phyloP scores from a whole-genome alignment of 2,329 filamentous ascomycete genomes.

The Alternaria triticina region DNA sequence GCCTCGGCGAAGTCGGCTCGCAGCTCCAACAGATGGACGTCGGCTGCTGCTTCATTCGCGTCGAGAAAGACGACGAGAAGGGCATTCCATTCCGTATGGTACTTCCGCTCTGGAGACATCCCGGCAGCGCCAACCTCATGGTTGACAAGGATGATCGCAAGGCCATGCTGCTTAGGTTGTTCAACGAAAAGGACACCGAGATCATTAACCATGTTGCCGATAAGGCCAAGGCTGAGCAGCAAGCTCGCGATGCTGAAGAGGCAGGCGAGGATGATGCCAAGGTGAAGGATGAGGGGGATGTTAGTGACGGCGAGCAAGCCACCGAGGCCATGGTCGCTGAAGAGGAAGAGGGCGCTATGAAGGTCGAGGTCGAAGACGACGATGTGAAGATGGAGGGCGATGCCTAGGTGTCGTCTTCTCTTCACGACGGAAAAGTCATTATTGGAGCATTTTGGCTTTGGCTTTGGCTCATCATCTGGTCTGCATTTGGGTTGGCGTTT shows the following conservation, averaged over 20 bases:
- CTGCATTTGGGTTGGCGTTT: constrained; percentile 14
- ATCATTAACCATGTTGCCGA: constrained; percentile 56
- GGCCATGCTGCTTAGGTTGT: constrained; percentile 90
- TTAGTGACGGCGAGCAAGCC: constrained; percentile 5
- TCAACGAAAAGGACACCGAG: constrained; percentile 85
- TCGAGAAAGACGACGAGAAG: constrained; percentile 75
- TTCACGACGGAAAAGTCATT: not conserved
- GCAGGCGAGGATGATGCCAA: constrained; percentile 15
- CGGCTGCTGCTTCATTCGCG: constrained; percentile 86
- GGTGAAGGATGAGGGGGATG: constrained; percentile 5
- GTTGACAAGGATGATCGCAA: constrained; percentile 93
- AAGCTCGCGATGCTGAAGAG: constrained; percentile 24
- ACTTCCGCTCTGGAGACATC: constrained; percentile 90
- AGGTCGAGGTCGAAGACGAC: constrained; percentile 4
- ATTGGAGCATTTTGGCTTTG: not conserved
- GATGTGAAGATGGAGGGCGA: constrained; percentile 8
- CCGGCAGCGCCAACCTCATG: constrained; percentile 94
- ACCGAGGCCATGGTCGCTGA: constrained; percentile 6
- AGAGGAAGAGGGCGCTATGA: constrained; percentile 10
- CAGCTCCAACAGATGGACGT: constrained; percentile 79
- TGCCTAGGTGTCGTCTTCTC: not conserved
- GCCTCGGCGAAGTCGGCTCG: constrained; percentile 86
- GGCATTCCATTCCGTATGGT: constrained; percentile 79
- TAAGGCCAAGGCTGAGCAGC: constrained; percentile 35
- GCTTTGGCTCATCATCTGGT: not conserved